Conservation (phyloP, 1,284 basidiomycete genomes). For the Heimioporus retisporus region DNA sequence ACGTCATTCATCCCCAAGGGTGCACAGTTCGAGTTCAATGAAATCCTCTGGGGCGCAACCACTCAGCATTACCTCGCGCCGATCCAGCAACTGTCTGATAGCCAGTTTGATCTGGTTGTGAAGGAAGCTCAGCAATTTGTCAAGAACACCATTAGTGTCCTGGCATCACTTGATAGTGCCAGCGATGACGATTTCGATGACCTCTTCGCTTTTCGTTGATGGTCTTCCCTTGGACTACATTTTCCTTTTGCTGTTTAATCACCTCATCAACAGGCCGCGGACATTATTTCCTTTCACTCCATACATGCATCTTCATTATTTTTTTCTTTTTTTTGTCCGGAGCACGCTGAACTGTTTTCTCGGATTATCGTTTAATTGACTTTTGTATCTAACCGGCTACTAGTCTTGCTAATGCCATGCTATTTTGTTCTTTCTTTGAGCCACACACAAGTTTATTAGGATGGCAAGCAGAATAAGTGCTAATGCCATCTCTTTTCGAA, state of each 20-base stretch:
- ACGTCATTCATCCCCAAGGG: neutral
- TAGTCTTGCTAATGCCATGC: slow-evolving; percentile 5
- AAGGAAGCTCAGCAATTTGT: too few relatives aligned
- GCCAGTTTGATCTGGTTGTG: too few relatives aligned
- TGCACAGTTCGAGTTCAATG: too few relatives aligned
- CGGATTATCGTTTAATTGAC: neutral
- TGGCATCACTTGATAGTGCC: neutral
- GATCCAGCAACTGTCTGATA: too few relatives aligned
- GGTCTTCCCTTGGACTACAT: neutral
- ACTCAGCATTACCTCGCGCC: too few relatives aligned
- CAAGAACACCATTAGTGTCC: too few relatives aligned
- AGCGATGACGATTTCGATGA: slow-evolving; percentile 1
- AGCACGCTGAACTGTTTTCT: too few relatives aligned
- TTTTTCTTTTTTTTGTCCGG: neutral
- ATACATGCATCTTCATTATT: neutral
- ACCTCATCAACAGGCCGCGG: neutral
- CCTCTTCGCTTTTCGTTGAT: slow-evolving; percentile 6
- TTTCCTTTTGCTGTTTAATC: neutral
- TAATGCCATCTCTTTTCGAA: too few relatives aligned
- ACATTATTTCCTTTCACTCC: neutral
- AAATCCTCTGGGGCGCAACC: too few relatives aligned
- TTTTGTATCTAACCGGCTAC: slow-evolving; percentile 5
- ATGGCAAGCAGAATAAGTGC: neutral
- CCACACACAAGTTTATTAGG: neutral
- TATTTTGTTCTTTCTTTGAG: neutral